A percentile compares a stretch with the other conserved stretches of the same genome.
Conservation (phyloP, 139 green algal genomes). For the Chlamydomonas incerta region DNA sequence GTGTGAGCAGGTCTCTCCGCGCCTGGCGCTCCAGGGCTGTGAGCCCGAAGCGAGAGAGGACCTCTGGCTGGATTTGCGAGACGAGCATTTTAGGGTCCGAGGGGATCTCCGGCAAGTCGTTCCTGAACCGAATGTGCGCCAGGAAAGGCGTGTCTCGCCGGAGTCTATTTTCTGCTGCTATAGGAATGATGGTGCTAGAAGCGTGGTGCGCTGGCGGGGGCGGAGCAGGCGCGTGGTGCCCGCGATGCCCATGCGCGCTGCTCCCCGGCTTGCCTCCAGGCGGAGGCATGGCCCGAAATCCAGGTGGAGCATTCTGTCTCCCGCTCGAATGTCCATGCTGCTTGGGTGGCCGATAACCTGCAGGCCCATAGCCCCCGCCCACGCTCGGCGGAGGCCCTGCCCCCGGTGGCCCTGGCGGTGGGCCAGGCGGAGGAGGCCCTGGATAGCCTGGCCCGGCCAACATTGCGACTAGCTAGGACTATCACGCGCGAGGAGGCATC, state of each 20-base stretch:
- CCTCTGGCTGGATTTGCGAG: conserved; percentile 50
- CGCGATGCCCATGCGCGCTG: no score
- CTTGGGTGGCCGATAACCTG: background rate
- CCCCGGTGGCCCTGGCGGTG: background rate
- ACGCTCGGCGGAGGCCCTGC: background rate
- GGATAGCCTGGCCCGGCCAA: no score
- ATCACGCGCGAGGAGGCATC: no score
- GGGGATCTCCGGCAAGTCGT: conserved; percentile 80
- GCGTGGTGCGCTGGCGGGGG: background rate
- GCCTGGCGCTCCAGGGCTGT: conserved; percentile 72
- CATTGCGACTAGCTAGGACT: no score
- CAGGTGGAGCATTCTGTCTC: no score
- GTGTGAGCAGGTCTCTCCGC: conserved; percentile 67
- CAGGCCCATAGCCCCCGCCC: background rate
- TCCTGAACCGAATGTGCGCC: conserved; percentile 74
- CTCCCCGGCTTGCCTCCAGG: no score
- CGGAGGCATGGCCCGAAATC: background rate
- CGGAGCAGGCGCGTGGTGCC: no score
- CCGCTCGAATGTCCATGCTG: background rate
- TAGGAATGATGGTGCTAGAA: background rate
- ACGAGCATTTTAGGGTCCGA: conserved; percentile 83
- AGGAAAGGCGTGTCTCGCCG: conserved; percentile 73
- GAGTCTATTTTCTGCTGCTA: conserved; percentile 49
- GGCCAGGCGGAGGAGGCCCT: background rate
- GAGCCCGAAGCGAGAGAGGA: conserved; percentile 68